phyloP scores from a whole-genome alignment of 2,329 filamentous ascomycete species.

The Biscogniauxia mediterranea region DNA sequence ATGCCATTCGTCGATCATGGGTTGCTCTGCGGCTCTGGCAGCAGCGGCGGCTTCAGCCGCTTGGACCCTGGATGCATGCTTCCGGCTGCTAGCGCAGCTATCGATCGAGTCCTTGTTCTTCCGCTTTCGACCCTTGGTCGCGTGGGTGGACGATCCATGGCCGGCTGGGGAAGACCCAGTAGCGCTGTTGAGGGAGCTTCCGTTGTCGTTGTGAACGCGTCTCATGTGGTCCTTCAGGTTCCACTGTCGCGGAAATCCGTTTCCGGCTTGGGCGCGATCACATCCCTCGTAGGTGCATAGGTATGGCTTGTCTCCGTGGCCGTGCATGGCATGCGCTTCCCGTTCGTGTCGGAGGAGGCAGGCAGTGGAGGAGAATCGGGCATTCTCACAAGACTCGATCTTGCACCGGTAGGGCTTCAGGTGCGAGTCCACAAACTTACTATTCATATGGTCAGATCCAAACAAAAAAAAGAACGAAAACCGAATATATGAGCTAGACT shows the following conservation, averaged over 20 bases:
- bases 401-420: constrained; percentile 96
- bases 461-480: not conserved
- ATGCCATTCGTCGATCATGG: constrained; percentile 54
- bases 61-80: constrained; percentile 45
- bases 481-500: not conserved
- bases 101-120: constrained; percentile 52
- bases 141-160: constrained; percentile 31
- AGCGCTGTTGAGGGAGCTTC: constrained; percentile 33
- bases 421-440: constrained; percentile 97
- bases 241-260: constrained; percentile 93
- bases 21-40: constrained; percentile 37
- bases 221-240: constrained; percentile 98
- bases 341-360: constrained; percentile 93
- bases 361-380: constrained; percentile 91
- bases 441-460: constrained; percentile 38
- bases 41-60: constrained; percentile 33
- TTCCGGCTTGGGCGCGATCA: constrained; percentile 76
- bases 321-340: constrained; percentile 93
- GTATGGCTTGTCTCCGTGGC: constrained; percentile 89
- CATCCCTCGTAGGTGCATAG: constrained; percentile 86
- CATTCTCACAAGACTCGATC: constrained; percentile 75
- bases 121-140: constrained; percentile 55
- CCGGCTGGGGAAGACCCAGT: constrained; percentile 41
- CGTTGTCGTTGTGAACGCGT: constrained; percentile 74
- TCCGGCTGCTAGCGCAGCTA: constrained; percentile 43